Evolutionary conservation across 179 eudicot genomes (phyloP).

Genomic region (Silene coronaria): DNA sequence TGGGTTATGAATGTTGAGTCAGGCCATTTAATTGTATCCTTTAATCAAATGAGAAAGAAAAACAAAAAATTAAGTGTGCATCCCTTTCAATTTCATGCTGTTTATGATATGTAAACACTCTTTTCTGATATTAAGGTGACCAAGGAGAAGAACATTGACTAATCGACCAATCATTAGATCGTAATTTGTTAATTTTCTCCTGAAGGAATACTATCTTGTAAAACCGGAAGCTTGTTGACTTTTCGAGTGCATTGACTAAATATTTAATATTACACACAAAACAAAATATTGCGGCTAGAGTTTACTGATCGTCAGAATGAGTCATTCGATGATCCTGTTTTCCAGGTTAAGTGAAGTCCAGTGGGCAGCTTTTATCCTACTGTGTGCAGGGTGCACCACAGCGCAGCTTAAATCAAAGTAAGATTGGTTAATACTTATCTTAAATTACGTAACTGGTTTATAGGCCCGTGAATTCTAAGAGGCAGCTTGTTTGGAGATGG

Average conservation of each 20-base stretch:
- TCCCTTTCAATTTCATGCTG: neutral
- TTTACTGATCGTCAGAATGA: neutral
- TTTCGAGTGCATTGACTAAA: neutral
- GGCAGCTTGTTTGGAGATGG: no score
- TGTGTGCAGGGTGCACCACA: constrained; percentile 97
- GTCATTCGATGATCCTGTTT: constrained; percentile 6
- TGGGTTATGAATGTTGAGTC: neutral
- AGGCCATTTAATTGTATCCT: neutral
- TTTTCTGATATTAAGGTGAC: no score
- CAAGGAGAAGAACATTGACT: no score
- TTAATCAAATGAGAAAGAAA: neutral
- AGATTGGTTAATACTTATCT: constrained; percentile 23
- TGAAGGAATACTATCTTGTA: neutral
- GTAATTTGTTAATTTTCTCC: no score
- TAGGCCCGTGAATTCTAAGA: no score
- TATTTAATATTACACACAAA: neutral
- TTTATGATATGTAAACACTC: neutral
- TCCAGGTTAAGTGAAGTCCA: constrained; percentile 91
- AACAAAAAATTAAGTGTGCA: no score
- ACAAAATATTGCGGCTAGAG: neutral
- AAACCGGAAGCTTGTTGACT: neutral
- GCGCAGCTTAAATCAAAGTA: constrained; percentile 95
- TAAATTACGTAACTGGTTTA: neutral
- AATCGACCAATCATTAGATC: no score
- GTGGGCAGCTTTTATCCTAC: constrained; percentile 94